A percentile compares a stretch with the other conserved stretches of the same genome.
Conservation (phyloP, 306 rosid genomes). For the Senna siamea region DNA sequence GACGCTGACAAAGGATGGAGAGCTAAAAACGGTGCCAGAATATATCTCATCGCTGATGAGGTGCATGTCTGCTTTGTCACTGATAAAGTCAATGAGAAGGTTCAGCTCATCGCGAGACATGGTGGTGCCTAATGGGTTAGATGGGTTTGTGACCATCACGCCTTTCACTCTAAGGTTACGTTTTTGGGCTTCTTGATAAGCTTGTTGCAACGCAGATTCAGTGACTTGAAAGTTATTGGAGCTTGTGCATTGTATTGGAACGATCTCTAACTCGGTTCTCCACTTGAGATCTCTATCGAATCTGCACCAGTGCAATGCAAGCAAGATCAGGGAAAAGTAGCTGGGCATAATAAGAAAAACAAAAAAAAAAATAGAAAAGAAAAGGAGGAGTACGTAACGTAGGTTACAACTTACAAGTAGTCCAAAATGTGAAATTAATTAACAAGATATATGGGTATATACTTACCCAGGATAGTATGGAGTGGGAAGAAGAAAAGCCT, state of each 20-base stretch:
- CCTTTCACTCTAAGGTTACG: slow-evolving; percentile 78
- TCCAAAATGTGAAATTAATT: no score
- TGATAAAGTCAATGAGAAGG: slow-evolving; percentile 65
- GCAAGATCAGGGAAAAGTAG: no score
- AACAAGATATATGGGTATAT: no score
- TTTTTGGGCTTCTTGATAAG: slow-evolving; percentile 60
- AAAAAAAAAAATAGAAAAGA: no score
- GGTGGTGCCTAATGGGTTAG: slow-evolving; percentile 81
- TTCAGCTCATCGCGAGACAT: slow-evolving; percentile 56
- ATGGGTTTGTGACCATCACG: slow-evolving; percentile 81
- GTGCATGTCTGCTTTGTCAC: slow-evolving; percentile 58
- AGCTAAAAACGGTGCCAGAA: slow-evolving; percentile 76
- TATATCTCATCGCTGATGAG: slow-evolving; percentile 87
- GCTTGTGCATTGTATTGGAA: slow-evolving; percentile 84
- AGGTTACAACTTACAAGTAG: no score
- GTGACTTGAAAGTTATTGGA: slow-evolving; percentile 76
- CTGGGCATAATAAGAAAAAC: no score
- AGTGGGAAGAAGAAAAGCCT: slow-evolving; percentile 83
- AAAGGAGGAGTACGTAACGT: neutral
- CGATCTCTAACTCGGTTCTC: slow-evolving; percentile 78
- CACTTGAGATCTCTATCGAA: slow-evolving; percentile 90
- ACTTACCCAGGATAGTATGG: slow-evolving; percentile 92
- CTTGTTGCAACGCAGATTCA: slow-evolving; percentile 57
- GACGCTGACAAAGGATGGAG: slow-evolving; percentile 67
- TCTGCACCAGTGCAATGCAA: slow-evolving; percentile 55